Conservation (phyloP, 2,329 filamentous ascomycete genomes). For the Botrytis fabae region DNA sequence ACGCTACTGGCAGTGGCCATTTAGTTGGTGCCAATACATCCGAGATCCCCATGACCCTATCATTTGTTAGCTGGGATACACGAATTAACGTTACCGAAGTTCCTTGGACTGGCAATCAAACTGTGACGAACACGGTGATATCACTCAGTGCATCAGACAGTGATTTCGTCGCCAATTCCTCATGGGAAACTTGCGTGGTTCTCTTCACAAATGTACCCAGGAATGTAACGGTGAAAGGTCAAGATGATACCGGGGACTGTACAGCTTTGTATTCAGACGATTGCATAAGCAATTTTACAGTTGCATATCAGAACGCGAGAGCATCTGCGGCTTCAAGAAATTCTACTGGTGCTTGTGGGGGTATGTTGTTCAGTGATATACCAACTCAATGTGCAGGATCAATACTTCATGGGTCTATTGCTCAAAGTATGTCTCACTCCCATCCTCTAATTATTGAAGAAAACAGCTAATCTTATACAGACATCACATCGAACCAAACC, state of each 20-base stretch:
- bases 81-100: conserved; percentile 16
- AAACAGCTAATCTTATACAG: neutral
- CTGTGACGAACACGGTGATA: conserved; percentile 12
- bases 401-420: neutral
- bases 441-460: neutral
- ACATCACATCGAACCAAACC: neutral
- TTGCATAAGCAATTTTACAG: neutral
- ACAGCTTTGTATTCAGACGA: neutral
- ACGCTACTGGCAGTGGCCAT: neutral
- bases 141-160: neutral
- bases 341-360: neutral
- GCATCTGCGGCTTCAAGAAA: neutral
- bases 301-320: neutral
- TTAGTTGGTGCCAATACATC: conserved; percentile 3
- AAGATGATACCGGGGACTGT: conserved; percentile 16
- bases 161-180: neutral
- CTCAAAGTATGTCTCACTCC: neutral
- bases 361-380: neutral
- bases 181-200: conserved; percentile 16
- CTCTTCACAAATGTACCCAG: neutral
- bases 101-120: neutral
- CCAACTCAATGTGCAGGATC: neutral
- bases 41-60: neutral
- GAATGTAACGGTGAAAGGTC: conserved; percentile 4
- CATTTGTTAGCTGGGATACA: neutral